Conservation (phyloP, 768 basidiomycete genomes). For the Leucocoprinus birnbaumii region DNA sequence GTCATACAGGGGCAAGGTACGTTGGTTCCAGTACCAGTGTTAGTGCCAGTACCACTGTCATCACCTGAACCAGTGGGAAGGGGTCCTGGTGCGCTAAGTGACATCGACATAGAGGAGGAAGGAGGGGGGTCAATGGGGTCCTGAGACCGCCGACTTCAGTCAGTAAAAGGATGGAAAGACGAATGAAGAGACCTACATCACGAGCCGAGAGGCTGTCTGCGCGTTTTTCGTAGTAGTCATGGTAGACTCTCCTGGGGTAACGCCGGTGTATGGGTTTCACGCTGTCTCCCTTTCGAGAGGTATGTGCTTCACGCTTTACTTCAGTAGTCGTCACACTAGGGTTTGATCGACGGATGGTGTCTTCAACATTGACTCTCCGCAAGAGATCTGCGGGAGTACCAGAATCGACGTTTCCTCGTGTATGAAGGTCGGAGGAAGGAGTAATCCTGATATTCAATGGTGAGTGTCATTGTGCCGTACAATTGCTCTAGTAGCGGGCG, state of each 20-base stretch:
- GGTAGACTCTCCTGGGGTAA: conserved; percentile 10
- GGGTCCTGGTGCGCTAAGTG: no score
- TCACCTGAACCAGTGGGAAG: no score
- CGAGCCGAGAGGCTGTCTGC: background rate
- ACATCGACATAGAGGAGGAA: no score
- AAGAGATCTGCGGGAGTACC: conserved; percentile 19
- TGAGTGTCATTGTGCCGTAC: background rate
- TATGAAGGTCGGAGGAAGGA: conserved; percentile 21
- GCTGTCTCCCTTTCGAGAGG: background rate
- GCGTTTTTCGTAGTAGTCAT: conserved; percentile 12
- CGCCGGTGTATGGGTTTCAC: background rate
- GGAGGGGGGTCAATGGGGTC: no score
- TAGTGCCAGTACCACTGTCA: no score
- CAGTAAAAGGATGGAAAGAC: no score
- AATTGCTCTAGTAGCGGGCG: conserved; percentile 2
- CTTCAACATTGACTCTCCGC: conserved; percentile 26
- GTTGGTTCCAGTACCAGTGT: no score
- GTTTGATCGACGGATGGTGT: conserved; percentile 18
- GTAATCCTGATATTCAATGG: conserved; percentile 20
- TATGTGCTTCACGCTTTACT: conserved; percentile 1
- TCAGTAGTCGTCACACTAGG: background rate
- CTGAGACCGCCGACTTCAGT: no score
- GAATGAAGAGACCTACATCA: background rate
- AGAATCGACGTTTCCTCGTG: conserved; percentile 22
- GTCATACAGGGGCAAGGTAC: no score